A percentile compares a stretch with the other conserved stretches of the same genome.
Conservation (phyloP, 192 early-diverging fungal species). For the Mortierella hygrophila region DNA sequence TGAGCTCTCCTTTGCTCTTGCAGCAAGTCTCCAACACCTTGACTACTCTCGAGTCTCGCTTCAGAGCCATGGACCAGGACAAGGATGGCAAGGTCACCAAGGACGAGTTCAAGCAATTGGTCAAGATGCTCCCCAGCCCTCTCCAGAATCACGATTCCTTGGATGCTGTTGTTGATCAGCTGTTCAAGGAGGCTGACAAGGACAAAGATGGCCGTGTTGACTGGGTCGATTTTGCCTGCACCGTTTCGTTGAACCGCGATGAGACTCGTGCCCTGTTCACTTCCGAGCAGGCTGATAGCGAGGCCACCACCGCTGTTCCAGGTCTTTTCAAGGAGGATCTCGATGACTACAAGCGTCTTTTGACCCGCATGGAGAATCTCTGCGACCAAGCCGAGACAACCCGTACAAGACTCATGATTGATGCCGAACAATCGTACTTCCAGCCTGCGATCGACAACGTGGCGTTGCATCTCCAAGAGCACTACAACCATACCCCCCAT, state of each 20-base stretch:
- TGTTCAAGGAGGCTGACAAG: constrained; percentile 63
- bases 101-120: constrained; percentile 38
- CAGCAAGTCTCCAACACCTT: constrained; percentile 75
- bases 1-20: constrained; percentile 80
- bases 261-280: constrained; percentile 62
- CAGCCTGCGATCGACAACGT: constrained; percentile 95
- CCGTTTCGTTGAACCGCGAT: constrained; percentile 74
- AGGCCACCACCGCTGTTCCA: neutral
- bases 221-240: constrained; percentile 73
- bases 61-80: constrained; percentile 55
- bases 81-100: constrained; percentile 49
- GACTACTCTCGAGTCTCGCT: constrained; percentile 57
- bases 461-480: constrained; percentile 73
- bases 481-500: constrained; percentile 72
- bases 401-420: constrained; percentile 86
- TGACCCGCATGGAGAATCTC: constrained; percentile 77
- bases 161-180: constrained; percentile 32
- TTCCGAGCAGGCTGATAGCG: constrained; percentile 6
- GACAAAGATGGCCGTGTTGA: constrained; percentile 72
- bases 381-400: constrained; percentile 69
- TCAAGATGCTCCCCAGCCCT: constrained; percentile 37
- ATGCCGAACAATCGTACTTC: constrained; percentile 94
- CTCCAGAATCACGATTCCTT: constrained; percentile 7
- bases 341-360: constrained; percentile 74
- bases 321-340: constrained; percentile 67